Conservation (phyloP, 2,329 filamentous ascomycete genomes). For the Helotiales sp. region DNA sequence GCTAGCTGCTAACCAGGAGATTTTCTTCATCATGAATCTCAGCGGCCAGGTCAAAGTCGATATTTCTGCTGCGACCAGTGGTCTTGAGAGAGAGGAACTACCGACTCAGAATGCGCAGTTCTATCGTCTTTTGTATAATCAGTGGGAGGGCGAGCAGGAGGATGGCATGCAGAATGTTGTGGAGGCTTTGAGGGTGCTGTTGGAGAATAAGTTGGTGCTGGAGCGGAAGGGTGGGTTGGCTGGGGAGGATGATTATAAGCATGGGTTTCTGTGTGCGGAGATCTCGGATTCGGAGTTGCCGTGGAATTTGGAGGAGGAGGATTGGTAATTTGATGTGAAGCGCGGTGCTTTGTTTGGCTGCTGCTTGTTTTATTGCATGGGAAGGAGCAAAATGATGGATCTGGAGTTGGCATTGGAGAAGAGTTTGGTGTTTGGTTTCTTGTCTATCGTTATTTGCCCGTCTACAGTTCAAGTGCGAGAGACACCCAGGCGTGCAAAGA, state of each 20-base stretch:
- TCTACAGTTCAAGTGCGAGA: not conserved
- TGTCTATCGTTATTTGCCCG: not conserved
- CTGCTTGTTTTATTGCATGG: not conserved
- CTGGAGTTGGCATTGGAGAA: not conserved
- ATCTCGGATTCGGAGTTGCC: constrained; percentile 24
- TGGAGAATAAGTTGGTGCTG: constrained; percentile 20
- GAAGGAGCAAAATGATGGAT: not conserved
- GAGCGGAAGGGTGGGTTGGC: constrained; percentile 9
- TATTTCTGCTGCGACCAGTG: constrained; percentile 3
- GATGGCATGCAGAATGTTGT: constrained; percentile 5
- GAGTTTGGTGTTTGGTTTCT: not conserved
- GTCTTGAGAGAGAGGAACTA: not conserved
- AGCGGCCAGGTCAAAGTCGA: not conserved
- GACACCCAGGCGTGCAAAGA: not conserved
- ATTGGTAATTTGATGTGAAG: constrained; percentile 20
- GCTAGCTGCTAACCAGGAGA: constrained; percentile 15
- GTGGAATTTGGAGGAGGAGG: constrained; percentile 19
- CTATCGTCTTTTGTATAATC: constrained; percentile 11
- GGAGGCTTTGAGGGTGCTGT: constrained; percentile 1
- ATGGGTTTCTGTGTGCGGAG: constrained; percentile 21
- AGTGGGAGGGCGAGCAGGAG: constrained; percentile 5
- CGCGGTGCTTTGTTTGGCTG: not conserved
- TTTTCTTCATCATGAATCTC: constrained; percentile 3
- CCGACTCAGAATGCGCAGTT: constrained; percentile 15
- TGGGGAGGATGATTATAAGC: constrained; percentile 7